These are phyloP conservation scores for Vaccinium vitisidaea DNA, from an alignment of 148 eudicot species.

Conservation along the genomic window DNA sequence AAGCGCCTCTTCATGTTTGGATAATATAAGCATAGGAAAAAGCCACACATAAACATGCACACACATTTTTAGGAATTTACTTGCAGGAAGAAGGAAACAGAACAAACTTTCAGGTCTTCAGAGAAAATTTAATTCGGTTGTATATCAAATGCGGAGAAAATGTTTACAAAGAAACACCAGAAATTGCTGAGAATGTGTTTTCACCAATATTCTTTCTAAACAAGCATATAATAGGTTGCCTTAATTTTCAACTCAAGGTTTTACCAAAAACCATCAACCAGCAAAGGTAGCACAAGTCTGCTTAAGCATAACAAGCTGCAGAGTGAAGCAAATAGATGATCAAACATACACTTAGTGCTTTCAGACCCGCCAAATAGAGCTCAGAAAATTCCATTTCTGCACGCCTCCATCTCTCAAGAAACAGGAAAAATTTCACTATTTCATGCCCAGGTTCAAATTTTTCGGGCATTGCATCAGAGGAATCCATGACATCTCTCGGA, in stretches of 20 bases:
- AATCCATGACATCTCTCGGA: slow-evolving; percentile 52
- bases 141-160: not conserved
- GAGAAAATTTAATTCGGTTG: not conserved
- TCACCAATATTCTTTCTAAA: not conserved
- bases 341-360: slow-evolving; percentile 45
- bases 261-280: not conserved
- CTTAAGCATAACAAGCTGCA: not conserved
- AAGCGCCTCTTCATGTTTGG: not conserved
- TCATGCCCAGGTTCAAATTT: slow-evolving; percentile 52
- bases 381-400: slow-evolving; percentile 59
- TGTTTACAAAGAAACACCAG: not conserved
- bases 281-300: not conserved
- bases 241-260: not conserved
- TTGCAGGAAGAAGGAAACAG: not conserved
- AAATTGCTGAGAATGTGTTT: not conserved
- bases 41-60: not conserved
- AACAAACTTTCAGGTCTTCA: slow-evolving; percentile 1
- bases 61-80: not conserved
- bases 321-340: not conserved
- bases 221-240: not conserved
- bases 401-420: slow-evolving; percentile 58
- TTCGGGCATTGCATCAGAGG: slow-evolving; percentile 34
- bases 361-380: slow-evolving; percentile 39
- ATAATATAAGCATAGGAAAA: not conserved
- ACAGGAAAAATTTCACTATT: slow-evolving; percentile 56